Percentiles rank a stretch among this genome's conserved stretches.
These are phyloP conservation scores for Agrostemma githago DNA, from an alignment of 148 eudicot genomes.

Conservation along the genomic window DNA sequence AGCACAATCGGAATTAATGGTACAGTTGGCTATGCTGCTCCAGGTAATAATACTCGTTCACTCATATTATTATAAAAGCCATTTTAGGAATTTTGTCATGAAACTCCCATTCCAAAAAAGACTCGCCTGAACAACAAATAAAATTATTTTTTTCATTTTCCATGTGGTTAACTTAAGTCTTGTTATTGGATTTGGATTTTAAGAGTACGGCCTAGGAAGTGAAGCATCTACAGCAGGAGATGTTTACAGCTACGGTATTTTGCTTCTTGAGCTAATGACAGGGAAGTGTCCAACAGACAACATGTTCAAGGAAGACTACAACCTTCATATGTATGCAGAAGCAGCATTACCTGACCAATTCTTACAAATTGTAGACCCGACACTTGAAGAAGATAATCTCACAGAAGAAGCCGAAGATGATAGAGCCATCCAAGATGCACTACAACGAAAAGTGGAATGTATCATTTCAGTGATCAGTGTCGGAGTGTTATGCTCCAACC, in stretches of 20 bases:
- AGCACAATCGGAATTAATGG: too few species aligned
- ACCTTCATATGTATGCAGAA: slow-evolving; percentile 2
- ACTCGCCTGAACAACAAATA: not conserved
- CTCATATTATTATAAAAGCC: too few species aligned
- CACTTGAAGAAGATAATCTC: not conserved
- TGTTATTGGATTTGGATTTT: too few species aligned
- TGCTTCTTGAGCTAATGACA: slow-evolving; percentile 22
- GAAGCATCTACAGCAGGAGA: slow-evolving; percentile 12
- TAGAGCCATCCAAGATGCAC: not conserved
- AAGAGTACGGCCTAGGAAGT: slow-evolving; percentile 14
- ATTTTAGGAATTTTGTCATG: too few species aligned
- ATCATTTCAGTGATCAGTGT: not conserved
- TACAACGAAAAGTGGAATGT: slow-evolving; percentile 6
- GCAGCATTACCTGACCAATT: slow-evolving; percentile 5
- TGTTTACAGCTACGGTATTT: slow-evolving; percentile 19
- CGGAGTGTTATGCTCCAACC: slow-evolving; percentile 15
- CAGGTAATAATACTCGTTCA: too few species aligned
- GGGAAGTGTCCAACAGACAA: slow-evolving; percentile 10
- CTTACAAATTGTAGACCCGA: not conserved
- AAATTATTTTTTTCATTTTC: too few species aligned
- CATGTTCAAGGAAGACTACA: slow-evolving; percentile 16
- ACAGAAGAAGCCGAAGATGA: not conserved
- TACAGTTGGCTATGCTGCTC: too few species aligned
- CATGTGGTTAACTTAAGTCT: too few species aligned
- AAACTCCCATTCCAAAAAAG: too few species aligned